phyloP scores from a whole-genome alignment of 192 early-diverging fungal species.

The Coemansia sp. region DNA sequence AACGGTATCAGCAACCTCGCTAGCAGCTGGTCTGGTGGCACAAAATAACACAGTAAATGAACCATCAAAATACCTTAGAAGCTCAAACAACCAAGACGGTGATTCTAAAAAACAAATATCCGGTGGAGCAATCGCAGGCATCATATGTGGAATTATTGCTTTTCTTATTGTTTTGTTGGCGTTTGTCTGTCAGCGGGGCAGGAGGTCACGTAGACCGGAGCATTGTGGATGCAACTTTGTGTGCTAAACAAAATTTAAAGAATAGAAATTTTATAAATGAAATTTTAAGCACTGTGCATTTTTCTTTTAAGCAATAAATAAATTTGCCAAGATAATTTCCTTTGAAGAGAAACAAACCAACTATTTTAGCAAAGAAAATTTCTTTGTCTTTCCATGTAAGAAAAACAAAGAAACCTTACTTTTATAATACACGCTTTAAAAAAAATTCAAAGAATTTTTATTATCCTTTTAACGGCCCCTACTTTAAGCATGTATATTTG shows the following conservation, averaged over 20 bases:
- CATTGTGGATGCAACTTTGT: not conserved
- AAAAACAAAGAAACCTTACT: too few species aligned
- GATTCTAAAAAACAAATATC: not conserved
- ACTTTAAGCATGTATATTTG: too few species aligned
- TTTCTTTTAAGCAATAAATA: too few species aligned
- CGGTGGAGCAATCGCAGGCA: not conserved
- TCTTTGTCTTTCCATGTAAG: too few species aligned
- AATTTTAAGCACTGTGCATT: not conserved
- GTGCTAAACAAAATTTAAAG: not conserved
- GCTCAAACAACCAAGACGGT: not conserved
- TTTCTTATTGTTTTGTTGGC: not conserved
- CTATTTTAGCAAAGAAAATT: too few species aligned
- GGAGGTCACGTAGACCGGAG: not conserved
- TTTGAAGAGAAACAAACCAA: too few species aligned
- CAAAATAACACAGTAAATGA: not conserved
- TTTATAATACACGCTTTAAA: too few species aligned
- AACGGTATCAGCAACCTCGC: not conserved
- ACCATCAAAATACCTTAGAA: not conserved
- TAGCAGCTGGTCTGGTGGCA: not conserved
- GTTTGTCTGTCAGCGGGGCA: not conserved
- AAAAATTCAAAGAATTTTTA: too few species aligned
- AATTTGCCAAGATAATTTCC: too few species aligned
- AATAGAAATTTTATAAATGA: not conserved
- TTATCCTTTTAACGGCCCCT: too few species aligned
- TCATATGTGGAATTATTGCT: constrained; percentile 1